phyloP scores from a whole-genome alignment of 1,284 basidiomycete species.

The Moesziomyces globuligerus region DNA sequence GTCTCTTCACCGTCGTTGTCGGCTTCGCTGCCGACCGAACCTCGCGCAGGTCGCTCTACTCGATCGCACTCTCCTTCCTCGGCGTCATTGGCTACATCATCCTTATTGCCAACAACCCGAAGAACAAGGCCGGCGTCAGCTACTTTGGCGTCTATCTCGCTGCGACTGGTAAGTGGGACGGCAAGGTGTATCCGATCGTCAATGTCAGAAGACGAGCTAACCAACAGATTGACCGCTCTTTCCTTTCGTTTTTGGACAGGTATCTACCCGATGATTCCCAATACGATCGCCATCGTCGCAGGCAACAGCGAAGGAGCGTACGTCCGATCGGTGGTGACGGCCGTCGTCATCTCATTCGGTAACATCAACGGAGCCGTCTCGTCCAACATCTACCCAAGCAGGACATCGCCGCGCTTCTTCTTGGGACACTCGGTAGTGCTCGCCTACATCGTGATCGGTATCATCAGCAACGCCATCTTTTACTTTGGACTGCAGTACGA shows the following conservation, averaged over 20 bases:
- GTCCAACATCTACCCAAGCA: constrained; percentile 76
- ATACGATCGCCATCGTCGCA: constrained; percentile 77
- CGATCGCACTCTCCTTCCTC: constrained; percentile 69
- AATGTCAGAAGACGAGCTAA: background rate
- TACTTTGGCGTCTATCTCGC: constrained; percentile 77
- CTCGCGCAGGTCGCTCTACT: constrained; percentile 74
- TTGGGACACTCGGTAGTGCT: constrained; percentile 76
- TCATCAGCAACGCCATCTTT: constrained; percentile 71
- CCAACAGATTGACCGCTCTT: background rate
- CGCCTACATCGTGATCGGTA: constrained; percentile 77
- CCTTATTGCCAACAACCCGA: constrained; percentile 71
- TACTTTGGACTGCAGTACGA: constrained; percentile 72
- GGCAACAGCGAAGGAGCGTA: constrained; percentile 80
- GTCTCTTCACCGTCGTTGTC: constrained; percentile 74
- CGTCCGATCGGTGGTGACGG: constrained; percentile 78
- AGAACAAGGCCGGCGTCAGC: constrained; percentile 71
- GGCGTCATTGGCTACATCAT: constrained; percentile 76
- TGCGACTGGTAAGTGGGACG: constrained; percentile 14
- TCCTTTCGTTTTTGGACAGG: constrained; percentile 2
- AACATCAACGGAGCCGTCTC: constrained; percentile 73
- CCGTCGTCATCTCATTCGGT: constrained; percentile 63
- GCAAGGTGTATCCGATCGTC: too few relatives aligned
- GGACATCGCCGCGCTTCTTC: constrained; percentile 77
- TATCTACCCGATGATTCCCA: constrained; percentile 78
- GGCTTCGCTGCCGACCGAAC: constrained; percentile 75